Evolutionary conservation across 805 yeast genomes (phyloP).

Genomic region (Teunomyces atbi): DNA sequence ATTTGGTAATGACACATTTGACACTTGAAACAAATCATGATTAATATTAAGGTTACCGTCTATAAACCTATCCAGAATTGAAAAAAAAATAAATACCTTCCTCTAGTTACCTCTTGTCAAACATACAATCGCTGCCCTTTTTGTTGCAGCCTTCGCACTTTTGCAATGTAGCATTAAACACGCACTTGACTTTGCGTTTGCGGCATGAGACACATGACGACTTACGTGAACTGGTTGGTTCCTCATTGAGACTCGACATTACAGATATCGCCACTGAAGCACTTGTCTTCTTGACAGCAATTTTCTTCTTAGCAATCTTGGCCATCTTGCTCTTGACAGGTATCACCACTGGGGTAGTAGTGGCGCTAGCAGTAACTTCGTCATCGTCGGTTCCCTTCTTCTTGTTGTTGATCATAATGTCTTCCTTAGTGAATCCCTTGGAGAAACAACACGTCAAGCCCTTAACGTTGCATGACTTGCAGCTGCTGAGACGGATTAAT

Average conservation of each 20-base stretch:
- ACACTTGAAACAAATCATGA: not conserved
- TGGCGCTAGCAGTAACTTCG: not conserved
- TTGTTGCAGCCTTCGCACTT: slow-evolving; percentile 43
- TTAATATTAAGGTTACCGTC: not conserved
- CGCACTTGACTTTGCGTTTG: slow-evolving; percentile 44
- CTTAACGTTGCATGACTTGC: slow-evolving; percentile 53
- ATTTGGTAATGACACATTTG: not conserved
- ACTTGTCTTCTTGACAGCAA: slow-evolving; percentile 12
- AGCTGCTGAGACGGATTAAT: slow-evolving; percentile 50
- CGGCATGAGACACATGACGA: slow-evolving; percentile 41
- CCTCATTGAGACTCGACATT: slow-evolving; percentile 2
- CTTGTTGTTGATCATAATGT: slow-evolving; percentile 41
- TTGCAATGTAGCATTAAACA: slow-evolving; percentile 24
- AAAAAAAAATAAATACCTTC: not conserved
- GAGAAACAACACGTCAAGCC: slow-evolving; percentile 52
- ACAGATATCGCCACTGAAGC: slow-evolving; percentile 1
- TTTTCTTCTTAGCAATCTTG: slow-evolving; percentile 15
- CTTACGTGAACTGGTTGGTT: slow-evolving; percentile 23
- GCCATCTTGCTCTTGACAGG: slow-evolving; percentile 8
- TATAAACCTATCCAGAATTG: slow-evolving; percentile 4
- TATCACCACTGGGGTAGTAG: not conserved
- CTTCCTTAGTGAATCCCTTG: slow-evolving; percentile 66
- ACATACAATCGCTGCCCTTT: slow-evolving; percentile 35
- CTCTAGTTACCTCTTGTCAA: slow-evolving; percentile 16
- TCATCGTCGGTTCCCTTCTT: slow-evolving; percentile 9